These are phyloP conservation scores for Trichoderma reesei DNA, from an alignment of 495 filamentous ascomycete genomes.

Conservation along the genomic window DNA sequence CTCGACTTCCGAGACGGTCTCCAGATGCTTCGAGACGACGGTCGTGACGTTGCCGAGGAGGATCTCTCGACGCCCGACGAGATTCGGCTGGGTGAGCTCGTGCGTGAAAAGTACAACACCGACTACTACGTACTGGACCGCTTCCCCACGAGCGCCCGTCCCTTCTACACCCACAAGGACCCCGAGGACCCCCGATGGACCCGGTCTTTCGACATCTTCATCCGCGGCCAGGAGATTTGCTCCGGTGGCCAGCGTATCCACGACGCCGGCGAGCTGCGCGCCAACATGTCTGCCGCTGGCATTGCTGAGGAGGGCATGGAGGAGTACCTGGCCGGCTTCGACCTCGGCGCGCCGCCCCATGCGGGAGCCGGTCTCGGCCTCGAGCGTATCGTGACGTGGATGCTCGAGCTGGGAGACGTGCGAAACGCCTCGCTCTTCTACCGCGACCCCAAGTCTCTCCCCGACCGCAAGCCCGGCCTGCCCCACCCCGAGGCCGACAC, in stretches of 20 bases:
- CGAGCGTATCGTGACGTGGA: constrained; percentile 75
- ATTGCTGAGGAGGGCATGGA: constrained; percentile 68
- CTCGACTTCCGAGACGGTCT: constrained; percentile 75
- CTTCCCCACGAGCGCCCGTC: constrained; percentile 72
- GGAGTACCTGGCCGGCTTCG: constrained; percentile 82
- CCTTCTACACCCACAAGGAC: constrained; percentile 94
- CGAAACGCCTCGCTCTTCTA: constrained; percentile 75
- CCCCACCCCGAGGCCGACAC: constrained; percentile 76
- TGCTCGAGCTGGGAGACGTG: constrained; percentile 80
- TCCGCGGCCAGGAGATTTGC: constrained; percentile 88
- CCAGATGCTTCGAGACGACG: constrained; percentile 68
- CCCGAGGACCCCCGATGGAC: constrained; percentile 60
- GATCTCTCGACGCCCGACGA: constrained; percentile 80
- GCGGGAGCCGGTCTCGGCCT: constrained; percentile 85
- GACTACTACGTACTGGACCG: constrained; percentile 96
- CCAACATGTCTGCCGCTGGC: constrained; percentile 65
- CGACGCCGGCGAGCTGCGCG: constrained; percentile 59
- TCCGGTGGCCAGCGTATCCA: constrained; percentile 90
- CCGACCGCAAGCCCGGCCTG: constrained; percentile 40
- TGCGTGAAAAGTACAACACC: constrained; percentile 77
- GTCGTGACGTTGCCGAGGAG: constrained; percentile 61
- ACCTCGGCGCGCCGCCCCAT: constrained; percentile 81
- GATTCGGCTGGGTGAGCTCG: constrained; percentile 70
- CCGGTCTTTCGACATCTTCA: constrained; percentile 93
- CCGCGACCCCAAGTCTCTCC: constrained; percentile 73